phyloP scores from a whole-genome alignment of 495 filamentous ascomycete species.

The Xylaria curta region DNA sequence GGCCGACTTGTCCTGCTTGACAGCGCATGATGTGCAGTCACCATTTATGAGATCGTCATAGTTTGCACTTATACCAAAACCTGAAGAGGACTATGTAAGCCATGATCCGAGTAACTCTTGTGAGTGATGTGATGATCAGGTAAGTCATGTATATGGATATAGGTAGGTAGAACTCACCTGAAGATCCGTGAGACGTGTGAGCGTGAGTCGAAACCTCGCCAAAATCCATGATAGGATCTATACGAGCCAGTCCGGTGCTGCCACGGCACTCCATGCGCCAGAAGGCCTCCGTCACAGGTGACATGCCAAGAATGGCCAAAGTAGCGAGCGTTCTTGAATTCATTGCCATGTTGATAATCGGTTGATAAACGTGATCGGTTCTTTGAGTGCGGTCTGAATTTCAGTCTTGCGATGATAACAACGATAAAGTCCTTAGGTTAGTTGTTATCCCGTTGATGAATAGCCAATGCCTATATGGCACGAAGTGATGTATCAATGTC shows the following conservation, averaged over 20 bases:
- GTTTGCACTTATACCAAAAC: constrained; percentile 54
- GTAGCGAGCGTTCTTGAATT: constrained; percentile 36
- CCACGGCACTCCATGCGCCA: constrained; percentile 87
- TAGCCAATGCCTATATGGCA: no score
- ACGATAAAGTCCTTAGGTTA: not conserved
- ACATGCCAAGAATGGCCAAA: constrained; percentile 41
- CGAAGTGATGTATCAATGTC: not conserved
- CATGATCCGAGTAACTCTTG: not conserved
- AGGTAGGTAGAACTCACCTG: constrained; percentile 45
- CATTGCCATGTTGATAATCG: constrained; percentile 37
- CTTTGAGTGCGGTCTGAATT: not conserved
- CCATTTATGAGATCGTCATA: constrained; percentile 58
- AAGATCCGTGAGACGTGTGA: constrained; percentile 76
- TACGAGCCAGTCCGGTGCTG: constrained; percentile 66
- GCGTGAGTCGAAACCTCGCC: constrained; percentile 67
- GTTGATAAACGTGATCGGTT: not conserved
- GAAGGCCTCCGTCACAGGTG: constrained; percentile 65
- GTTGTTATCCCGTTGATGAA: not conserved
- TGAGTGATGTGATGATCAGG: no score
- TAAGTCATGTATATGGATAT: not conserved
- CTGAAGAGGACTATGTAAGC: constrained; percentile 36
- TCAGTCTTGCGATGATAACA: not conserved
- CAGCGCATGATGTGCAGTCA: constrained; percentile 69
- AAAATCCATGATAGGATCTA: constrained; percentile 74
- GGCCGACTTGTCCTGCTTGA: constrained; percentile 68